Base-by-base conservation (phyloP, 768 basidiomycete genomes). In the Pluteus cervinus region DNA sequence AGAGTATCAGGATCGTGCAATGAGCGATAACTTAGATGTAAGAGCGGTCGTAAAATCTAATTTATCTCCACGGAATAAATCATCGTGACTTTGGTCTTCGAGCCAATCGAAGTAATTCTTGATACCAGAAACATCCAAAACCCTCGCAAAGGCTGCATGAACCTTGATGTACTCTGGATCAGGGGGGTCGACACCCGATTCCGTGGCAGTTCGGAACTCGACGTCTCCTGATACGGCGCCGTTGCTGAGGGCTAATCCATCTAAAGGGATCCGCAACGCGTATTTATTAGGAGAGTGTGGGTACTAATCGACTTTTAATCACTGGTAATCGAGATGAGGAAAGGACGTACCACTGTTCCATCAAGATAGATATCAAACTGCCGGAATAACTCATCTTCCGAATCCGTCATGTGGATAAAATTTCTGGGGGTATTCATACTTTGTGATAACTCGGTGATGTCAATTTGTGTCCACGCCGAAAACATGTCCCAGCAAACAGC, bases 71-170 rank as follows among this genome's bases (percentile, higher is more conserved):
- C n/a, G n/a, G n/a, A n/a, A n/a, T n/a, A n/a, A n/a, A n/a, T n/a
- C n/a, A n/a, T n/a, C n/a, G n/a, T n/a, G n/a, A n/a, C n/a, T n/a
- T n/a, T n/a, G n/a, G n/a, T n/a, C n/a, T n/a, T n/a, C n/a, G n/a
- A n/a, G n/a, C n/a, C n/a, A n/a, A n/a, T 50, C 43, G 24, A 50
- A 4, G 36, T 46, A 48, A 23, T 33, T 28, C 20, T 31, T 47
- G n/a, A 33, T 45, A n/a, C 48, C 45, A 23, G 36, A 40, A 24
- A 43, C 25, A 12, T 47, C 25, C 4, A 47, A 30, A 28, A 50
- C 50, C 37, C 43, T 45, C 9, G 44, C 52, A 39, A 52, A 44
- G 21, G 50, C 43, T 12, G 48, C 48, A 41, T 54, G 52, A 24
- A 48, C 21, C 28, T 36, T 24, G 41, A 54, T 39, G 24, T 45